Evolutionary conservation across 1,284 basidiomycete species (phyloP).

Genomic region (Ceratobasidium sp.): DNA sequence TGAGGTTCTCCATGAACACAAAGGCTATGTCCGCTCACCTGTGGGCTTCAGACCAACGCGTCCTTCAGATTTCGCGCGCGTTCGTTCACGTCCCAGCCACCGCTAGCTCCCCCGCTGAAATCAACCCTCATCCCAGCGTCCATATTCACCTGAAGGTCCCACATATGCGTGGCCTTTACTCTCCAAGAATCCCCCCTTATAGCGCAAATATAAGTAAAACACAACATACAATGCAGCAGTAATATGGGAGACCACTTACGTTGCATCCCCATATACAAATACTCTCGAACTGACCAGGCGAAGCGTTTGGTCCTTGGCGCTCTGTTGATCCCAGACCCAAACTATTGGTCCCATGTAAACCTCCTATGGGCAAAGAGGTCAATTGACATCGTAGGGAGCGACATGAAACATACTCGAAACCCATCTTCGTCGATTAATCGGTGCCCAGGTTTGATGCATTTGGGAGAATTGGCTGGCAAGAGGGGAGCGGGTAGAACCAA

Average conservation of each 20-base stretch:
- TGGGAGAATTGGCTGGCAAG: conserved; percentile 60
- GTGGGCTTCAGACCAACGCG: background rate
- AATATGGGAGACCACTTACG: conserved; percentile 46
- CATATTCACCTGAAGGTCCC: conserved; percentile 76
- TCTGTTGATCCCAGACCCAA: conserved; percentile 78
- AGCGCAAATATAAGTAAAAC: too few relatives aligned
- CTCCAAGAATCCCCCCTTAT: conserved; percentile 86
- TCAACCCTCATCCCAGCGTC: conserved; percentile 72
- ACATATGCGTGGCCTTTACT: conserved; percentile 71
- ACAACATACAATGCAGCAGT: too few relatives aligned
- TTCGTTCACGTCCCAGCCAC: conserved; percentile 70
- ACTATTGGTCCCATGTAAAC: conserved; percentile 72
- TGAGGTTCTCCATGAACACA: background rate
- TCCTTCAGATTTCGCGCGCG: conserved; percentile 70
- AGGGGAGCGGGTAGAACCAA: conserved; percentile 65
- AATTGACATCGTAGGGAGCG: background rate
- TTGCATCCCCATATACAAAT: conserved; percentile 47
- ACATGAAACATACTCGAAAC: conserved; percentile 8
- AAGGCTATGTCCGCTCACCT: background rate
- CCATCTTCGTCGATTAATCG: conserved; percentile 38
- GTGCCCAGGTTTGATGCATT: conserved; percentile 49
- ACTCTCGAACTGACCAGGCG: conserved; percentile 45
- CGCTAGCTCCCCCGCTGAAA: conserved; percentile 72
- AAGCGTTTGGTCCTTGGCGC: conserved; percentile 65
- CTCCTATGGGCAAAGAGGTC: conserved; percentile 69